Evolutionary conservation across 331 rosid genomes (phyloP).

Genomic region (Stylosanthes scabra): DNA sequence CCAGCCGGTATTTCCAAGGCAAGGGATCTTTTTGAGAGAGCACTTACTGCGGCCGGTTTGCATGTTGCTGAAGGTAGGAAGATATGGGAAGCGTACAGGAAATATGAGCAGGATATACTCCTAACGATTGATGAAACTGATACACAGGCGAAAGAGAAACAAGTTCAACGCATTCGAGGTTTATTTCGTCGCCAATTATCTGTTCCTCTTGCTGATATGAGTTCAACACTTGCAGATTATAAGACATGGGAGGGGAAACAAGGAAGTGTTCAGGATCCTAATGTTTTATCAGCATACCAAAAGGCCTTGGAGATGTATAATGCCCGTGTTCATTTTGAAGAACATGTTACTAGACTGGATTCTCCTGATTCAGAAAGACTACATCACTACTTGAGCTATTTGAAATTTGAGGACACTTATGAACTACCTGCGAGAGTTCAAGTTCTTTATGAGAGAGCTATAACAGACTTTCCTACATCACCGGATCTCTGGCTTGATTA

Average conservation of each 20-base stretch:
- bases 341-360: constrained; percentile 60
- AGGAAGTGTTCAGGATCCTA: constrained; percentile 60
- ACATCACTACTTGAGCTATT: constrained; percentile 69
- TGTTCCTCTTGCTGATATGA: constrained; percentile 76
- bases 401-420: constrained; percentile 70
- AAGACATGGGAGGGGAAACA: constrained; percentile 88
- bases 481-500: constrained; percentile 90
- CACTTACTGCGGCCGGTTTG: too few species aligned
- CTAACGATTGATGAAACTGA: constrained; percentile 61
- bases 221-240: constrained; percentile 68
- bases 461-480: constrained; percentile 66
- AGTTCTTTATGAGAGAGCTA: constrained; percentile 47
- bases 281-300: constrained; percentile 66
- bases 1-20: constrained; percentile 70
- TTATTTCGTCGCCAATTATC: constrained; percentile 88
- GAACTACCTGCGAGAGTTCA: constrained; percentile 78
- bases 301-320: constrained; percentile 82
- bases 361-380: constrained; percentile 71
- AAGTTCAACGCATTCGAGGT: constrained; percentile 67
- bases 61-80: too few species aligned
- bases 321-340: constrained; percentile 72
- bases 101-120: constrained; percentile 73
- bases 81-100: constrained; percentile 55
- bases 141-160: constrained; percentile 78
- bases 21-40: too few species aligned